Evolutionary conservation across 192 early-diverging fungal species (phyloP).

Genomic region (Coemansia sp.): DNA sequence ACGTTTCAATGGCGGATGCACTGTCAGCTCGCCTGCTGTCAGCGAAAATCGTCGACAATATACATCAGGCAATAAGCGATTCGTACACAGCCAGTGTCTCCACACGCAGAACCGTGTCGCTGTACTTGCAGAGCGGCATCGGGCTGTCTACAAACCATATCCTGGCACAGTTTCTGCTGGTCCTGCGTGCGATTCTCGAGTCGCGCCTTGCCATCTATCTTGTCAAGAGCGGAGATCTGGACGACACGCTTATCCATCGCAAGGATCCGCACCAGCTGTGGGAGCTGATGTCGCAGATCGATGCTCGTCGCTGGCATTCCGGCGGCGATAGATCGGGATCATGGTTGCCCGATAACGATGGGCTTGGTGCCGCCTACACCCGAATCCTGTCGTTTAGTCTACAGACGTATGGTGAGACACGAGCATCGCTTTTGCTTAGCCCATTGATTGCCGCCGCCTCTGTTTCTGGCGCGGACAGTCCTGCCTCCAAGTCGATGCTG

Average conservation of each 20-base stretch:
- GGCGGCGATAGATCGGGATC: slow-evolving; percentile 4
- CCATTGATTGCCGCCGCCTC: neutral
- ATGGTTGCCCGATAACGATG: neutral
- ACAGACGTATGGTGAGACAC: slow-evolving; percentile 24
- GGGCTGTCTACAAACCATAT: slow-evolving; percentile 30
- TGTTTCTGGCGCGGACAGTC: neutral
- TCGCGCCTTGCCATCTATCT: slow-evolving; percentile 37
- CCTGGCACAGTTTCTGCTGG: slow-evolving; percentile 33
- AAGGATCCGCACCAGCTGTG: slow-evolving; percentile 38
- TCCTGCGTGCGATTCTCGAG: slow-evolving; percentile 46
- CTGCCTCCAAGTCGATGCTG: slow-evolving; percentile 8
- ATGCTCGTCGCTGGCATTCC: neutral
- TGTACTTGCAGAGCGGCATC: slow-evolving; percentile 26
- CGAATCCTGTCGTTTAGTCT: slow-evolving; percentile 35
- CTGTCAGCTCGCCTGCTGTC: slow-evolving; percentile 25
- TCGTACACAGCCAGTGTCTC: slow-evolving; percentile 8
- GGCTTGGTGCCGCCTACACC: slow-evolving; percentile 16
- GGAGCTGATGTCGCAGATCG: slow-evolving; percentile 33
- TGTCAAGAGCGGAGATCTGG: slow-evolving; percentile 18
- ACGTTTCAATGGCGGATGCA: slow-evolving; percentile 25
- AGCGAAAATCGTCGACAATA: slow-evolving; percentile 7
- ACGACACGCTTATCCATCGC: slow-evolving; percentile 8
- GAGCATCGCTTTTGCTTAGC: slow-evolving; percentile 1
- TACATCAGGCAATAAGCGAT: slow-evolving; percentile 20
- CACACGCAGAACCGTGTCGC: slow-evolving; percentile 23